Evolutionary conservation across 768 basidiomycete species (phyloP).

Genomic region (Lactarius hengduanensis): DNA sequence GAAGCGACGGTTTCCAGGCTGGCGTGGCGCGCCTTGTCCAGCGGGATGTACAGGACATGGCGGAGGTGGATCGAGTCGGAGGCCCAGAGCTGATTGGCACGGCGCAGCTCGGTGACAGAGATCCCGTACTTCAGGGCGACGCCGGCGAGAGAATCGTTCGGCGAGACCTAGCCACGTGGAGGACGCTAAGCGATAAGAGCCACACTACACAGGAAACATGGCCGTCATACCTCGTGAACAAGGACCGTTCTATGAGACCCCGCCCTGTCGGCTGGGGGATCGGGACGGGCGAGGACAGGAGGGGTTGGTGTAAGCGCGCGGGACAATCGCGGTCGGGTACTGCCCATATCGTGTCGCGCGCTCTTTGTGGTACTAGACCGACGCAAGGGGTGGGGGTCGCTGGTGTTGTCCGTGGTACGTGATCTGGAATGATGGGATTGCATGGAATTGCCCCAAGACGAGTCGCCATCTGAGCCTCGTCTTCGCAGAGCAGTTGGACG

Average conservation of each 20-base stretch:
- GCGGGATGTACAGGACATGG: slow-evolving; percentile 75
- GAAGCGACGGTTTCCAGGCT: slow-evolving; percentile 35
- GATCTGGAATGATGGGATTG: slow-evolving; percentile 29
- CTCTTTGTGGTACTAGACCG: slow-evolving; percentile 21
- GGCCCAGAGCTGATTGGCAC: slow-evolving; percentile 91
- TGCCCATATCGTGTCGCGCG: slow-evolving; percentile 20
- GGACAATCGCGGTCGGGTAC: slow-evolving; percentile 24
- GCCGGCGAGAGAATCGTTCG: slow-evolving; percentile 79
- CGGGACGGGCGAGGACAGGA: neutral
- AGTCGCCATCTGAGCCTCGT: slow-evolving; percentile 35
- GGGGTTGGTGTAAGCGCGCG: slow-evolving; percentile 21
- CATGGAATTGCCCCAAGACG: slow-evolving; percentile 20
- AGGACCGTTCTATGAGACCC: slow-evolving; percentile 43
- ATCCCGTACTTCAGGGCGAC: slow-evolving; percentile 90
- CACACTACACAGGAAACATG: neutral
- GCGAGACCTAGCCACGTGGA: slow-evolving; percentile 45
- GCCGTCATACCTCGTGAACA: slow-evolving; percentile 52
- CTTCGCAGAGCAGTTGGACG: slow-evolving; percentile 25
- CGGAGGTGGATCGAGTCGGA: slow-evolving; percentile 91
- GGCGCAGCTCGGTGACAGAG: slow-evolving; percentile 74
- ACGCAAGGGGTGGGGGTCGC: slow-evolving; percentile 24
- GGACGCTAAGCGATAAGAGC: neutral
- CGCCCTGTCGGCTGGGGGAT: slow-evolving; percentile 2
- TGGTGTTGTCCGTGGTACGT: slow-evolving; percentile 30
- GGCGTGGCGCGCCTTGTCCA: slow-evolving; percentile 54